Conservation (phyloP, 2,329 filamentous ascomycete species). For the Paradendryphiella salina region DNA sequence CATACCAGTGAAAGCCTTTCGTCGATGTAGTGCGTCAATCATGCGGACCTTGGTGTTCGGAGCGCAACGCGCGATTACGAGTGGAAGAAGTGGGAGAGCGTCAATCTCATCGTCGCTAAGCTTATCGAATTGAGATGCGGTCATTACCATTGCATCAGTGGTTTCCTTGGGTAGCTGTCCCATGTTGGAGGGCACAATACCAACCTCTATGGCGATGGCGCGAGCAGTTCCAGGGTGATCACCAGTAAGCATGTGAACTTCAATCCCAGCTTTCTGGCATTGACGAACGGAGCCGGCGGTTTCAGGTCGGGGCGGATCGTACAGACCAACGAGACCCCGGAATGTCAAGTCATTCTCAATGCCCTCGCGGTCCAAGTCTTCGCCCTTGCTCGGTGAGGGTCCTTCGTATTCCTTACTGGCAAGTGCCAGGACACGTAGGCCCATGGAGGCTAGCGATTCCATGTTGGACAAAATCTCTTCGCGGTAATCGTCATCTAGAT, state of each 20-base stretch:
- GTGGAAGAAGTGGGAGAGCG: conserved; percentile 70
- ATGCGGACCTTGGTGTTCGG: conserved; percentile 87
- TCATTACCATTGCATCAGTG: conserved; percentile 42
- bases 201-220: conserved; percentile 53
- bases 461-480: conserved; percentile 67
- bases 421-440: conserved; percentile 69
- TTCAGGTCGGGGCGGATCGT: conserved; percentile 82
- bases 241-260: conserved; percentile 55
- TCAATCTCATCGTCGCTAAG: conserved; percentile 76
- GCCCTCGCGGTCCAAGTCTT: conserved; percentile 59
- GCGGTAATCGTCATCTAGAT: conserved; percentile 58
- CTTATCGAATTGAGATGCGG: conserved; percentile 70
- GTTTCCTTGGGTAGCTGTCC: conserved; percentile 32
- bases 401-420: conserved; percentile 54
- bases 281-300: conserved; percentile 61
- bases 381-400: conserved; percentile 47
- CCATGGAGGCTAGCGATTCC: conserved; percentile 67
- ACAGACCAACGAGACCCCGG: conserved; percentile 78
- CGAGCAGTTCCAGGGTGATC: conserved; percentile 47
- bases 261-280: conserved; percentile 53
- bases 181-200: conserved; percentile 46
- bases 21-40: conserved; percentile 83
- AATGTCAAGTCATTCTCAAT: conserved; percentile 73
- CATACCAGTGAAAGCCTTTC: conserved; percentile 78
- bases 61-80: conserved; percentile 82